These are phyloP conservation scores for Aspergillus alliaceus DNA, from an alignment of 2,329 filamentous ascomycete genomes.

Conservation along the genomic window DNA sequence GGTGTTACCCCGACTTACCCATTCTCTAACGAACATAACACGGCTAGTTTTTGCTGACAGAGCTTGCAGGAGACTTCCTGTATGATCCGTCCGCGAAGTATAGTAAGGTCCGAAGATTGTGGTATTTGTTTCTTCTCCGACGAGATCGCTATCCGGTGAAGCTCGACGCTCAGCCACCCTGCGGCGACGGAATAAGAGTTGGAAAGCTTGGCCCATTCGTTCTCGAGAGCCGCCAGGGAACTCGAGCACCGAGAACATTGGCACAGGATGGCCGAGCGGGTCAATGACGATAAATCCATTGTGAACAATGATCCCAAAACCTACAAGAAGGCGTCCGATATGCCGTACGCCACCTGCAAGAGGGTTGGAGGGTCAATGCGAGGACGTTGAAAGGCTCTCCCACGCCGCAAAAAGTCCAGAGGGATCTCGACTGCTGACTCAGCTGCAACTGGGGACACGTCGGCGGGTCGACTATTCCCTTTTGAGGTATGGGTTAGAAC, in stretches of 20 bases:
- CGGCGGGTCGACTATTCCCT: slow-evolving; percentile 17
- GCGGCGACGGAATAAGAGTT: slow-evolving; percentile 37
- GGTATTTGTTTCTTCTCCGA: slow-evolving; percentile 38
- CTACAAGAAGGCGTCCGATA: slow-evolving; percentile 2
- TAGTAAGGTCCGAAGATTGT: slow-evolving; percentile 34
- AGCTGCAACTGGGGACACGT: slow-evolving; percentile 22
- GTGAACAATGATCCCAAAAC: slow-evolving; percentile 2
- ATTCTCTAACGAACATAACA: slow-evolving; percentile 34
- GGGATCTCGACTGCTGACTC: slow-evolving; percentile 30
- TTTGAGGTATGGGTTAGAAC: slow-evolving; percentile 23
- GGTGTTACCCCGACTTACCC: slow-evolving; percentile 29
- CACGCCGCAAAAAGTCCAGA: slow-evolving; percentile 20
- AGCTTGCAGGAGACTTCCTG: slow-evolving; percentile 40
- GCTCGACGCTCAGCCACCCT: slow-evolving; percentile 39
- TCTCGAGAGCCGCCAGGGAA: slow-evolving; percentile 41
- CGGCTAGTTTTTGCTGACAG: slow-evolving; percentile 40
- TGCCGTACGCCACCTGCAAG: slow-evolving; percentile 10
- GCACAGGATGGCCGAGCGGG: slow-evolving; percentile 38
- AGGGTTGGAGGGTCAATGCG: slow-evolving; percentile 1
- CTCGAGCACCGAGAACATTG: slow-evolving; percentile 42
- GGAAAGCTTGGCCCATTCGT: slow-evolving; percentile 42
- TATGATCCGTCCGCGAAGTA: slow-evolving; percentile 35
- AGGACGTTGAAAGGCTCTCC: background rate
- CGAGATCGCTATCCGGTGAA: slow-evolving; percentile 38
- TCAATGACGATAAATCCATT: slow-evolving; percentile 38